phyloP scores from a whole-genome alignment of 495 filamentous ascomycete species.

The Penicillium paradoxum region DNA sequence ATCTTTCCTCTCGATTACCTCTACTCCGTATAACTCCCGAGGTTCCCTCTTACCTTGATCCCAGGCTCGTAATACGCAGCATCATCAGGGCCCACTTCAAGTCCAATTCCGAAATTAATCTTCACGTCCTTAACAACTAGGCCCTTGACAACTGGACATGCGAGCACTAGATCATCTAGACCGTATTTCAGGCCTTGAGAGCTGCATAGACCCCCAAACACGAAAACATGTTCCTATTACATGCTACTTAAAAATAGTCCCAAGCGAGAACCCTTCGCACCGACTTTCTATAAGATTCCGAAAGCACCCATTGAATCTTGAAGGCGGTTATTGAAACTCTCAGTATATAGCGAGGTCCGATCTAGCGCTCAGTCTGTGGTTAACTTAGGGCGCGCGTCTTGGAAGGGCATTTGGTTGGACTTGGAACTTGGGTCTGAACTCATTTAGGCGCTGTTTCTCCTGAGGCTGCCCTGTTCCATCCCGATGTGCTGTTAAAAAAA shows the following conservation, averaged over 20 bases:
- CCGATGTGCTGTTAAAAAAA: not conserved
- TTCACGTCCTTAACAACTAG: not conserved
- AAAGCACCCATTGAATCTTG: no score
- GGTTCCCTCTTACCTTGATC: not conserved
- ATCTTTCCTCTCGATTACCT: no score
- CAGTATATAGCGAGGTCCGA: no score
- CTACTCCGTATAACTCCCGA: no score
- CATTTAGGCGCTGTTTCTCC: not conserved
- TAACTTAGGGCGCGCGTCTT: not conserved
- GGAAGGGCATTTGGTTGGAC: not conserved
- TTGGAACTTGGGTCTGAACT: not conserved
- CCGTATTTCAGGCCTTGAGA: not conserved
- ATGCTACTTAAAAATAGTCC: not conserved
- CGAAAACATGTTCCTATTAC: not conserved
- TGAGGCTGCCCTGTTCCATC: not conserved
- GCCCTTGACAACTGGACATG: not conserved
- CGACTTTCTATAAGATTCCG: not conserved
- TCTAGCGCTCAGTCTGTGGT: no score
- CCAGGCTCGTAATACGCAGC: not conserved
- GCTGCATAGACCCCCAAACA: not conserved
- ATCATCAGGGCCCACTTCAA: slow-evolving; percentile 3
- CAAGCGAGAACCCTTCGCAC: not conserved
- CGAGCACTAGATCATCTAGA: not conserved
- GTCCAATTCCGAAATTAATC: not conserved
- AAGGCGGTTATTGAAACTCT: not conserved